Evolutionary conservation across 2,329 filamentous ascomycete species (phyloP).

Genomic region (Pestalotiopsis sp.): DNA sequence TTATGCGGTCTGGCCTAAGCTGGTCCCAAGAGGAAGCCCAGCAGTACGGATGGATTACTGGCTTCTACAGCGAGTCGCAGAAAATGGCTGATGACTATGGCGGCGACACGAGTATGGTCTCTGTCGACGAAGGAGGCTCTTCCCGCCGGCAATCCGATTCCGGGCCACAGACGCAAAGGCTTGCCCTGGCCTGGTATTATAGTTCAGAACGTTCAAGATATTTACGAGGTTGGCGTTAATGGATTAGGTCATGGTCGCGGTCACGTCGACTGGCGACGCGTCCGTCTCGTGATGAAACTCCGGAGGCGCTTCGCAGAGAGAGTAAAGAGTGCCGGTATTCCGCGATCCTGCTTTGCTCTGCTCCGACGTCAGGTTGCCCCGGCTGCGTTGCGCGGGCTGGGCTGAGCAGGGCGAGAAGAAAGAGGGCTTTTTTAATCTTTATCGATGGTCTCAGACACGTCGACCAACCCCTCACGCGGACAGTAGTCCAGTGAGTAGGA

Average conservation of each 20-base stretch:
- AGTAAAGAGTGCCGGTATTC: background rate
- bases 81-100: no score
- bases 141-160: no score
- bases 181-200: background rate
- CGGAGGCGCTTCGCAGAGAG: background rate
- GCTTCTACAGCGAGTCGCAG: no score
- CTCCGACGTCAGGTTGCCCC: background rate
- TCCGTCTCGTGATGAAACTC: background rate
- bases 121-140: no score
- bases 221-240: background rate
- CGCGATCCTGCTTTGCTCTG: background rate
- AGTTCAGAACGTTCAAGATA: background rate
- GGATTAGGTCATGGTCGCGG: background rate
- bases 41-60: no score
- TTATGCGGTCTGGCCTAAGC: no score
- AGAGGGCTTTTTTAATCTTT: background rate
- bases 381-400: background rate
- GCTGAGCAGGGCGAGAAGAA: background rate
- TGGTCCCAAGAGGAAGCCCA: no score
- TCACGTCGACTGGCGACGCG: background rate
- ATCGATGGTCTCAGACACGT: background rate
- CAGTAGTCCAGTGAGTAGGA: background rate
- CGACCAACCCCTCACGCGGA: background rate
- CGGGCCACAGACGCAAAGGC: background rate
- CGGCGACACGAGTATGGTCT: no score